A percentile compares a stretch with the other conserved stretches of the same genome.
These are phyloP conservation scores for Tylopilus orsonianus DNA, from an alignment of 1,284 basidiomycete genomes.

Conservation along the genomic window DNA sequence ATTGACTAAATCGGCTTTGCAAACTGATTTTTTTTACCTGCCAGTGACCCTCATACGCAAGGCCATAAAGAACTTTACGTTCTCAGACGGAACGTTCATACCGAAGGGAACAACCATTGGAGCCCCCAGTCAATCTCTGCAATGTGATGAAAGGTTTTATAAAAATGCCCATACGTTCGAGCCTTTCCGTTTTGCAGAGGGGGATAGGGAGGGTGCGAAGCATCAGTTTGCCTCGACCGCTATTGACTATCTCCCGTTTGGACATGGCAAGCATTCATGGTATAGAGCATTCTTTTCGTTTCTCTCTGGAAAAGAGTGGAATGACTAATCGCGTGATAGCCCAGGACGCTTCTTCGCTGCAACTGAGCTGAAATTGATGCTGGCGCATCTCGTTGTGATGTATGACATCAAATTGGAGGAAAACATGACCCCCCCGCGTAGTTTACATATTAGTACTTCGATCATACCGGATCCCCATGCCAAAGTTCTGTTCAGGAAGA, in stretches of 20 bases:
- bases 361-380: constrained; percentile 7
- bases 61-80: constrained; percentile 30
- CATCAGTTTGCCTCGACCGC: constrained; percentile 19
- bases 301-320: neutral
- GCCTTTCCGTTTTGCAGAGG: constrained; percentile 34
- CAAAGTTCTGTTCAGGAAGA: constrained; percentile 18
- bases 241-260: constrained; percentile 21
- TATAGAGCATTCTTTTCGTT: neutral
- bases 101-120: constrained; percentile 37
- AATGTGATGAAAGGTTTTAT: constrained; percentile 30
- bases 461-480: constrained; percentile 2
- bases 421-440: constrained; percentile 23
- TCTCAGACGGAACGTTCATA: constrained; percentile 43
- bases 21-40: neutral
- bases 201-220: constrained; percentile 14
- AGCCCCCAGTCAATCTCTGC: constrained; percentile 23
- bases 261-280: constrained; percentile 21
- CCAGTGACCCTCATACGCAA: constrained; percentile 29
- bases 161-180: constrained; percentile 30
- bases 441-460: neutral
- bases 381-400: constrained; percentile 11
- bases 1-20: neutral
- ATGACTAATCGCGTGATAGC: constrained; percentile 2
- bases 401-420: constrained; percentile 21
- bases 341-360: constrained; percentile 18